These are phyloP conservation scores for Tricholoma flavovirens DNA, from an alignment of 768 basidiomycete genomes.

Conservation along the genomic window DNA sequence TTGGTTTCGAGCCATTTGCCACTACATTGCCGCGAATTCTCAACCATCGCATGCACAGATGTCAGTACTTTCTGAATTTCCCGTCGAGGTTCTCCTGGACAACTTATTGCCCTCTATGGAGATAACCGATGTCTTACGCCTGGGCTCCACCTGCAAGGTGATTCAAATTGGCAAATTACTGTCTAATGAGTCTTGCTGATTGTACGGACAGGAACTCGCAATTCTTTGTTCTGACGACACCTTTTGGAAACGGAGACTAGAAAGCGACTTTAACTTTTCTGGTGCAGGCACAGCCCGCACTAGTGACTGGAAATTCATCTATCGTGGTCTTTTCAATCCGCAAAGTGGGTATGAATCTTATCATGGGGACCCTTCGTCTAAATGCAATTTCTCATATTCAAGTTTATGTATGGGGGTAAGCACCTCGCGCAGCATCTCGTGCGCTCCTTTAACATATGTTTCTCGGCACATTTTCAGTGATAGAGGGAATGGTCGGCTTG, in stretches of 20 bases:
- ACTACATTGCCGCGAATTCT: neutral
- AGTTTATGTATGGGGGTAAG: constrained; percentile 52
- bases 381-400: constrained; percentile 4
- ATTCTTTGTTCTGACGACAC: constrained; percentile 62
- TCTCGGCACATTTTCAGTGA: constrained; percentile 37
- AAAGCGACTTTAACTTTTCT: constrained; percentile 74
- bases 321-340: constrained; percentile 59
- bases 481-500: constrained; percentile 57
- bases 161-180: too few species aligned
- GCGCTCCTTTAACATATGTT: neutral
- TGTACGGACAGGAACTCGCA: constrained; percentile 45
- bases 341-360: constrained; percentile 47
- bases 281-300: constrained; percentile 65
- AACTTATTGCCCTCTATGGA: constrained; percentile 56
- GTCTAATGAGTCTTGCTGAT: neutral
- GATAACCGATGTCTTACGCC: constrained; percentile 47
- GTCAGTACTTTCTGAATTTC: constrained; percentile 46
- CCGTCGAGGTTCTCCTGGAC: constrained; percentile 75
- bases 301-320: constrained; percentile 77
- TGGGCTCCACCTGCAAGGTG: constrained; percentile 58
- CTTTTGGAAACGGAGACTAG: constrained; percentile 70
- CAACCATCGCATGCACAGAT: constrained; percentile 14
- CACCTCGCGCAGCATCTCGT: neutral
- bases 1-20: neutral
- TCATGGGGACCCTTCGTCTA: neutral